Evolutionary conservation across 345 rosid species (phyloP), one percentile per base, ranked within the genome.

Genomic region (Brassica nigra): DNA sequence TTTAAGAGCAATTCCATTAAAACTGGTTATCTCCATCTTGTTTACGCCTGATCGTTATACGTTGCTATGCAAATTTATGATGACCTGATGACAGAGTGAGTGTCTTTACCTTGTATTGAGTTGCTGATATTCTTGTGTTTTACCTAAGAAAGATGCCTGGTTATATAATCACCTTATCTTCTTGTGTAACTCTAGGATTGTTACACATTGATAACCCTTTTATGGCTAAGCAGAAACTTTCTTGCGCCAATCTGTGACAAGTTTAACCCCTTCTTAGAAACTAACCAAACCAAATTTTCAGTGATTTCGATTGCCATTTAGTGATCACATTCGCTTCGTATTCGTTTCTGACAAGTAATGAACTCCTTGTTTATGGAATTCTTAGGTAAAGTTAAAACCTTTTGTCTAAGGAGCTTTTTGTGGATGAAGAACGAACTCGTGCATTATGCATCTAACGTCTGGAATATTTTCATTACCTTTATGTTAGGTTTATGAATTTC

Each of bases 361-460:
- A 59, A 15, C 10, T 72, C 18, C 12, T 42, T 78, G 68, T 73
- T 66, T 58, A 31, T 78, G 39, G 62, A 55, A 8, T 58, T 68
- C 57, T 44, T n/a, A 64, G 66, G 31, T 30, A 30, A 57, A 39
- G 62, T 14, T 18, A 14, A 15, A 39, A 20, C 33, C 23, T 20
- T 20, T 64, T 78, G 76, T 28, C 23, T 77, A 71, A 36, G 18
- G 37, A 71, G 29, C 15, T 68, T 30, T 76, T 61, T 68, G 62
- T 8, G 74, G 79, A 68, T 62, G 75, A 62, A 69, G 80, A 76
- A 76, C 23, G 58, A 52, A 52, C 55, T 47, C 62, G 75, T 77
- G 27, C 37, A 34, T 30, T 39, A 33, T 70, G 75, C 34, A 77
- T 76, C 54, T 42, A 31, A 44, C 62, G 44, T 39, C 3, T 36